These are phyloP conservation scores for Pigoraptor vietnamica DNA, from an alignment of 78 protist species.

Conservation along the genomic window DNA sequence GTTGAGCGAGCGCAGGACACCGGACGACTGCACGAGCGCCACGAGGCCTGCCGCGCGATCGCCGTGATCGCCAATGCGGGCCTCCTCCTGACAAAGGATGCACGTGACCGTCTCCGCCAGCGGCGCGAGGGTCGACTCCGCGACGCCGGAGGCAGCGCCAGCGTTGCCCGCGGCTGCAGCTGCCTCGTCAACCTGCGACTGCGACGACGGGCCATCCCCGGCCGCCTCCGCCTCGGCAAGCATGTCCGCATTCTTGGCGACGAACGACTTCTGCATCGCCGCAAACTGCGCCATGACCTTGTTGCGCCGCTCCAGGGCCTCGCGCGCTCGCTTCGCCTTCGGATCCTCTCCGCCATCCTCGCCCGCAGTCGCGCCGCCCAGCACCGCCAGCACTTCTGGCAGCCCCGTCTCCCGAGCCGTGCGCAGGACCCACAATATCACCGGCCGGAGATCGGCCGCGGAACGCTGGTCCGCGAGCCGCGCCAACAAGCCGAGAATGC, in stretches of 20 bases:
- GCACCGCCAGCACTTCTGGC: background rate
- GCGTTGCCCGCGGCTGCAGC: too few species aligned
- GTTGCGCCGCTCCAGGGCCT: background rate
- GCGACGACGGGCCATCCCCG: too few species aligned
- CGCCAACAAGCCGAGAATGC: background rate
- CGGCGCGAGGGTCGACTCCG: background rate
- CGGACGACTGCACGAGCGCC: background rate
- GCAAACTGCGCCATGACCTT: background rate
- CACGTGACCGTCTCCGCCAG: background rate
- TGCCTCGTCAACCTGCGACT: too few species aligned
- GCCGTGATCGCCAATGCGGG: background rate
- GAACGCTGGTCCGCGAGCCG: background rate
- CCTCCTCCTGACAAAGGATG: constrained; percentile 6
- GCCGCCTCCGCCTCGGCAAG: background rate
- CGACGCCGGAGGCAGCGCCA: too few species aligned
- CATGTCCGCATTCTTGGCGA: background rate
- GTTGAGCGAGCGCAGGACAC: background rate
- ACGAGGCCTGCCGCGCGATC: background rate
- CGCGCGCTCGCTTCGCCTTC: background rate
- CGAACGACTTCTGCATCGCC: background rate
- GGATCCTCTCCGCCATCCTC: background rate
- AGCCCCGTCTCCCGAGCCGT: background rate
- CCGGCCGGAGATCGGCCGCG: background rate
- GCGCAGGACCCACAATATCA: background rate
- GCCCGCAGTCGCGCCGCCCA: background rate